Conservation (phyloP, 768 basidiomycete genomes). For the Stropharia rugosoannulata region DNA sequence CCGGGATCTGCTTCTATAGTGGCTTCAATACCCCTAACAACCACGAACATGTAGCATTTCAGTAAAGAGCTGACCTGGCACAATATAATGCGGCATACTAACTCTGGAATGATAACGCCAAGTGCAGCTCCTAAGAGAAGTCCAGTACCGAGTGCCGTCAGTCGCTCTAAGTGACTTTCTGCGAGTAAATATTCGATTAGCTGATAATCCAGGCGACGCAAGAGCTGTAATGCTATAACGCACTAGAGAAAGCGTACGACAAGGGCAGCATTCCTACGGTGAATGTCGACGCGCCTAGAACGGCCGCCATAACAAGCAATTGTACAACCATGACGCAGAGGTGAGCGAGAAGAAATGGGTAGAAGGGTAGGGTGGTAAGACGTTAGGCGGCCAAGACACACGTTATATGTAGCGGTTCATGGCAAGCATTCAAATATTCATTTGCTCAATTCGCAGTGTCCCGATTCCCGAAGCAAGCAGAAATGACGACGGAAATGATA, state of each 20-base stretch:
- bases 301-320: slow-evolving; percentile 55
- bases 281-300: slow-evolving; percentile 65
- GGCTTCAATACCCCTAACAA: slow-evolving; percentile 69
- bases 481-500: background rate
- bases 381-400: background rate
- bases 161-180: slow-evolving; percentile 42
- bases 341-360: background rate
- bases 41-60: background rate
- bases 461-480: no score
- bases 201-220: background rate
- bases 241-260: slow-evolving; percentile 70
- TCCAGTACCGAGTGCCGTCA: slow-evolving; percentile 70
- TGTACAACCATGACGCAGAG: slow-evolving; percentile 30
- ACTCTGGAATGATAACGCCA: slow-evolving; percentile 94
- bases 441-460: background rate
- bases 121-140: slow-evolving; percentile 87
- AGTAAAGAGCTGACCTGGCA: background rate
- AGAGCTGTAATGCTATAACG: slow-evolving; percentile 22
- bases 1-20: slow-evolving; percentile 35
- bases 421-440: background rate
- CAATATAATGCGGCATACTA: slow-evolving; percentile 29
- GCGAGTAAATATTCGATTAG: slow-evolving; percentile 6
- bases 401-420: background rate
- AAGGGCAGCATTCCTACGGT: slow-evolving; percentile 74
- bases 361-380: background rate